Base-by-base conservation (phyloP, 2,329 filamentous ascomycete genomes). In the Talaromyces sp. region DNA sequence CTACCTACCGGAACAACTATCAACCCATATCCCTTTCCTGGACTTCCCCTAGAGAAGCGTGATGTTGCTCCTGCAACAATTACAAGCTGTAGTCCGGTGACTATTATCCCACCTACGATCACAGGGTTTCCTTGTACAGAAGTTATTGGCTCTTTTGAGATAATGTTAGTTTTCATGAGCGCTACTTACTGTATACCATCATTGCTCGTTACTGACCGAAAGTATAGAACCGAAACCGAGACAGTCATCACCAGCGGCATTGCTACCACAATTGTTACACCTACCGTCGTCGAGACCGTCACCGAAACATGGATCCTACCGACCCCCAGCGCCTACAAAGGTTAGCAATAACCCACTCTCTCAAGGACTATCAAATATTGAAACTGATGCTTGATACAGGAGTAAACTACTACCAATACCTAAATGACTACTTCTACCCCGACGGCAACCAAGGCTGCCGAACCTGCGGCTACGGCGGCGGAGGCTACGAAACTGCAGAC, bases 381-480 rank as follows among this genome's bases (percentile, higher is more conserved):
- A 27, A 27, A 27, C 27, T 27, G 27, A 27, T 27, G 27, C 27
- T 27, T 27, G 27, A 27, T 27, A 27, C 27, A 27, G 60, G 60
- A 2, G 60, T 62, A 35, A 62, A 62, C 49, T 62, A 62, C 9
- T 62, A 62, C 24, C 60, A 62, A 62, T 62, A 62, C 22, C 39
- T 62, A 7, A 62, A 62, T n/a, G 60, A 62, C 60, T 62, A 62
- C 24, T 54, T 62, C 49, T 62, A 62, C 22, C 60, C 60, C 13
- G 60, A 62, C 50, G 60, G 60, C 3, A n/a, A 54, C 60, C 19
- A 43, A 16, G 60, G 60, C 19, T 62, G 60, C 27, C 43, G 8
- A 11, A 31, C 31, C 60, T 62, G 60, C 16, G 60, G 60, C 14
- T 62, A 56, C 22, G 60, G 60, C 3, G 60, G 60, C 10, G 60